Evolutionary conservation across 2,329 filamentous ascomycete species (phyloP), one percentile per base, ranked within the genome.

Genomic region (Colletotrichum neosansevieriae): DNA sequence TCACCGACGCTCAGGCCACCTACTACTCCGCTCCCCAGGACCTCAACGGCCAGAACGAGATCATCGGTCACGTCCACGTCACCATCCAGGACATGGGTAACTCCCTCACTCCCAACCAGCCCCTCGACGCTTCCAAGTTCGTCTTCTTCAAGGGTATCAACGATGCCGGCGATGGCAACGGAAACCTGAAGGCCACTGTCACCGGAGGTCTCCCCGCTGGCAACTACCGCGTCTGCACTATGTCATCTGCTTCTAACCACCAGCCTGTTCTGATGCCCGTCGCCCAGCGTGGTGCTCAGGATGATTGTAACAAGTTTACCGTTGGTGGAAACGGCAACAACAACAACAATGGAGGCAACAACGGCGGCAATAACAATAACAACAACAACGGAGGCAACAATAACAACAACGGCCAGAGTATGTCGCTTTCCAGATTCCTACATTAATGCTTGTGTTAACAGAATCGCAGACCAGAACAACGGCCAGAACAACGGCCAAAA

Each of bases 71-170:
- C 79, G 86, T 85, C 3, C 88, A 89, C 76, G 79, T 89, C 64
- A 87, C 85, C 24, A 79, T 89, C 50, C 88, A 90, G 77, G 81
- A 86, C 70, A 79, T 86, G 54, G 88, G 87, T 58, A 77, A 77
- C 74, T 78, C 76, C 21, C 73, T 86, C 72, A 86, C 84, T 75
- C 87, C 88, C 10, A 79, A 74, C 9, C 72, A 76, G n/a, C 83
- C 88, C 32, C 82, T 87, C 6, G 83, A 89, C 70, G 82, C 88
- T 36, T 77, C 75, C 21, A 77, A 82, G 74, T 90, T 87, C 72
- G 86, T 80, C 74, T 90, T 90, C 77, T 90, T 91, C 85, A 90
- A 90, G 82, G 88, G 88, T 69, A 88, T 90, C 79, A 89, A 90
- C 77, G 87, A 89, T 69, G 82, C 79, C 15, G 88, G 87, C 38